Evolutionary conservation across 176 grass and related monocot genomes (phyloP), one percentile per base, ranked within the genome.

Genomic region (Oryza glaberrima): DNA sequence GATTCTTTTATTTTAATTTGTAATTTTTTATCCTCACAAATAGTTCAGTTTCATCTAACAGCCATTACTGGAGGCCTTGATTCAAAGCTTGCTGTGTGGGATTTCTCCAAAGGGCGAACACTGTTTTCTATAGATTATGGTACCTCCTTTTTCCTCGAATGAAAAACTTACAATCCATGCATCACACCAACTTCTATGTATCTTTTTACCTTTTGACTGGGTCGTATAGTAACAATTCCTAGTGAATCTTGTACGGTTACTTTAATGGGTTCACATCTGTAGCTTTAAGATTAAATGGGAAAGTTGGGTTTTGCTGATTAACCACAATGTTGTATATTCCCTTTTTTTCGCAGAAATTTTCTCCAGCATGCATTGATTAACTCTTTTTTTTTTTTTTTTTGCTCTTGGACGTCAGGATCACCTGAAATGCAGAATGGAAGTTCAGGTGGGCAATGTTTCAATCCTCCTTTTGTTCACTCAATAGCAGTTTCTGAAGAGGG

Each of bases 381-480:
- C 25, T 56, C 20, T 19, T 56, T 56, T 54, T 54, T 54, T 38
- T 11, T 47, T 22, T 22, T 22, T 22, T 58, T 81, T 81, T n/a
- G 14, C 6, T 77, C 19, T 70, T 77, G 25, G 78, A 66, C 88
- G 32, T 74, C 85, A 98, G 93, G 93, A 80, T 90, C 82, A 41
- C 85, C 83, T 80, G 96, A 92, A 73, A 48, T 86, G 15, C 88
- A 86, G 67, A 88, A 77, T 82, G 81, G 77, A 58, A 82, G 72
- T 70, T 88, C 83, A 7, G 40, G 72, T 22, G 93, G 96, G 77
- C 96, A 98, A 85, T 89, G 91, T 89, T 85, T 98, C 78, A 98
- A 98, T 84, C 96, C 96, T 87, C 91, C 93, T 77, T 98, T 98
- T 70, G 86, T 98, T 77, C 96, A 98, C 68, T 92, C 96, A 0